Evolutionary conservation across 164 flowering plant genomes (phyloP).

Genomic region (Vitis labrusca): DNA sequence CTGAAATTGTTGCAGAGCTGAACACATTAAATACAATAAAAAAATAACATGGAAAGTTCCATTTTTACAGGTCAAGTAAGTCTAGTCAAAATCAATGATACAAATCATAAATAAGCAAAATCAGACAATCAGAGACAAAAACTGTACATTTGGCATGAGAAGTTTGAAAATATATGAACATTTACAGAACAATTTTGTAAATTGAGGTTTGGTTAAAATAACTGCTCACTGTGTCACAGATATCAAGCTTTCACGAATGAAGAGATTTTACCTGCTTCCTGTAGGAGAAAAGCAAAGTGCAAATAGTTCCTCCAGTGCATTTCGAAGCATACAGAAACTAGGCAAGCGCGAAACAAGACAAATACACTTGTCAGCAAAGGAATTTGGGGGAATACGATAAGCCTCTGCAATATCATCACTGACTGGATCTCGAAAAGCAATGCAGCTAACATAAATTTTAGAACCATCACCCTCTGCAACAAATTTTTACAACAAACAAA

Average conservation of each 20-base stretch:
- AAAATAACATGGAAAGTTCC: constrained; percentile 1
- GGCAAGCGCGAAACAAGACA: constrained; percentile 94
- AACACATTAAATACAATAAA: constrained; percentile 19
- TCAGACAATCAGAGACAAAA: background rate
- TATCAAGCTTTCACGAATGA: background rate
- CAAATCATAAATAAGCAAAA: background rate
- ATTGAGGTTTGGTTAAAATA: background rate
- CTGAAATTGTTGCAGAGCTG: constrained; percentile 52
- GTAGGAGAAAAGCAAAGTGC: constrained; percentile 75
- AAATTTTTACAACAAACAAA: constrained; percentile 7
- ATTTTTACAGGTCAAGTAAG: background rate
- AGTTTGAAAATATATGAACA: background rate
- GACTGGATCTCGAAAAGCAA: constrained; percentile 95
- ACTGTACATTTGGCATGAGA: background rate
- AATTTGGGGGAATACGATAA: constrained; percentile 75
- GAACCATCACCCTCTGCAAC: constrained; percentile 98
- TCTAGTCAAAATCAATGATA: background rate
- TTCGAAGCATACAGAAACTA: constrained; percentile 69
- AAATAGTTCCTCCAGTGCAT: constrained; percentile 82
- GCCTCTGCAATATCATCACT: constrained; percentile 95
- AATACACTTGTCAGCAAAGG: constrained; percentile 97
- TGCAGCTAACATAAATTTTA: constrained; percentile 95
- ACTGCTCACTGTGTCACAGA: background rate
- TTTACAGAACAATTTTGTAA: background rate
- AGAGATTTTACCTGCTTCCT: constrained; percentile 75